phyloP scores from a whole-genome alignment of 805 yeast genomes.

The Metschnikowia kofuensis region DNA sequence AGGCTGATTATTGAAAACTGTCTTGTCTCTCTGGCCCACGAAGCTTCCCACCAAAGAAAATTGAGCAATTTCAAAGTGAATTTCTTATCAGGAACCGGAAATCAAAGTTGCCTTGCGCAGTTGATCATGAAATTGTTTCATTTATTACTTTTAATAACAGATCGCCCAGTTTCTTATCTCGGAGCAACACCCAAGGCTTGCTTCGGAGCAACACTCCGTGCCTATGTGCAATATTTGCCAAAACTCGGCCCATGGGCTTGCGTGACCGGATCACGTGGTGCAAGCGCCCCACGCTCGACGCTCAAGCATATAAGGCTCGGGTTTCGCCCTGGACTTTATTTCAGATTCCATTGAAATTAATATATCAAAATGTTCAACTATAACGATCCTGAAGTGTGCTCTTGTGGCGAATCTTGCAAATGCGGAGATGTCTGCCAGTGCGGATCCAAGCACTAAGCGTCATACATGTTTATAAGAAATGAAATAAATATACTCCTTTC shows the following conservation, averaged over 20 bases:
- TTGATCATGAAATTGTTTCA: too few relatives aligned
- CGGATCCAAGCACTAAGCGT: conserved; percentile 8
- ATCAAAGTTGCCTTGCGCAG: too few relatives aligned
- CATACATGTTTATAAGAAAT: neutral
- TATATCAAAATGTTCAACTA: conserved; percentile 11
- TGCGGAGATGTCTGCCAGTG: conserved; percentile 13
- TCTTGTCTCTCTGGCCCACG: too few relatives aligned
- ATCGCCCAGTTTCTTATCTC: neutral
- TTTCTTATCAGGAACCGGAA: too few relatives aligned
- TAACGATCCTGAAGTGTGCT: conserved; percentile 13
- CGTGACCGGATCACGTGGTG: neutral
- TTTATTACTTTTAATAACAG: too few relatives aligned
- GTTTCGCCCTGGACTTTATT: too few relatives aligned
- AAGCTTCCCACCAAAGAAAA: too few relatives aligned
- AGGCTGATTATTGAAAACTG: too few relatives aligned
- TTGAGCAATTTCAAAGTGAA: too few relatives aligned
- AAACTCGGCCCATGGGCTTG: neutral
- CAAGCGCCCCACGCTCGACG: neutral
- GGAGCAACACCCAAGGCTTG: neutral
- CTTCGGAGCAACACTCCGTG: neutral
- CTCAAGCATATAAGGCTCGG: neutral
- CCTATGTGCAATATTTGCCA: neutral
- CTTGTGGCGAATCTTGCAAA: conserved; percentile 13
- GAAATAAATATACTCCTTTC: neutral
- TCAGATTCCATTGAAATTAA: too few relatives aligned